Base-by-base conservation (phyloP, 345 rosid genomes). In the Lagerstroemia speciosa region DNA sequence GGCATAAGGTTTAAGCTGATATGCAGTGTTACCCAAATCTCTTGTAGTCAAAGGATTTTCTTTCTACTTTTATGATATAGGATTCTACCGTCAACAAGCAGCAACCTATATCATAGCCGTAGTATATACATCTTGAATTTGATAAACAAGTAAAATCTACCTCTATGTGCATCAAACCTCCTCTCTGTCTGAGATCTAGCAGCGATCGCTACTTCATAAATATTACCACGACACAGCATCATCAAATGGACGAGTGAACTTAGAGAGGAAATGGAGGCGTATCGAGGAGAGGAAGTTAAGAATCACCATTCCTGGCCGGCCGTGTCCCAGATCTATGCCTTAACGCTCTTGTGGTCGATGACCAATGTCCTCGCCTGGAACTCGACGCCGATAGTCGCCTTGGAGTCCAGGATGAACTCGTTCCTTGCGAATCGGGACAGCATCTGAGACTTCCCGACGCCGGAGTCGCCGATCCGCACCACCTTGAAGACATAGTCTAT, bases 401-500 rank as follows among this genome's bases (percentile, higher is more conserved):
- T 81, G 15, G 84, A 81, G 67, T 81, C 84, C 53, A 81, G 68
- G 30, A 67, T 78, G 73, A 81, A 81, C 77, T 81, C 84, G 65
- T 81, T 74, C 65, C 84, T 68, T 1, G 82, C 73, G 45, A 78
- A 81, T 57, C 84, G 78, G 32, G 82, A 77, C 5, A 81, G 81
- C 67, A 81, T 79, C 69, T 81, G 84, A 12, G 84, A 81, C 46
- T 78, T 78, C 50, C 81, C 81, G 12, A 74, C 81, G 14, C 78
- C 81, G 0, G 81, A 78, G 70, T 78, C 84, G n/a, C 84, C 84
- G 8, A 81, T 81, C 69, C 76, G 65, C 73, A 81, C 84, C 73
- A 76, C 78, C 72, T 81, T 81, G 74, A 78, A 81, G 15, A 81
- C 84, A 32, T 81, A 81, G 70, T 81, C 84, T 69, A 81, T 78